Percentiles rank a stretch among this genome's conserved stretches.
phyloP scores from a whole-genome alignment of 805 yeast species.

The Hanseniaspora guilliermondii region DNA sequence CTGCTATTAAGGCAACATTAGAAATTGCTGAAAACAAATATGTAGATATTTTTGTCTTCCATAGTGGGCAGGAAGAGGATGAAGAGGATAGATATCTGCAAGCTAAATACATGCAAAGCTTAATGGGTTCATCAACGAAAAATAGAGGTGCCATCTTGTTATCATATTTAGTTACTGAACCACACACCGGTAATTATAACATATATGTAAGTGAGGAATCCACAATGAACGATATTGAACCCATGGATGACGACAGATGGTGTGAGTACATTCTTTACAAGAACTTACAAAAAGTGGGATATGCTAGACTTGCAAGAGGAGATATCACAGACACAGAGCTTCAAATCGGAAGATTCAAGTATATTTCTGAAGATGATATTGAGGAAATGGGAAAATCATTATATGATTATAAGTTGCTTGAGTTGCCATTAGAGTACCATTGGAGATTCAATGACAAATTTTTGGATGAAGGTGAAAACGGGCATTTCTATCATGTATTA shows the following conservation, averaged over 20 bases:
- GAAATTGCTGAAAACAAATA: slow-evolving; percentile 68
- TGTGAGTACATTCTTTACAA: slow-evolving; percentile 91
- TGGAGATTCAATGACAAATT: slow-evolving; percentile 67
- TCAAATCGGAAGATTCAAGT: slow-evolving; percentile 83
- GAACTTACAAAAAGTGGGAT: slow-evolving; percentile 74
- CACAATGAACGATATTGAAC: slow-evolving; percentile 88
- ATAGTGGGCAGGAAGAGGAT: slow-evolving; percentile 96
- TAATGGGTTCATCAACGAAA: slow-evolving; percentile 57
- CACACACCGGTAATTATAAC: slow-evolving; percentile 79
- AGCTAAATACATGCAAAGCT: slow-evolving; percentile 55
- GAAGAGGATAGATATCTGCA: slow-evolving; percentile 85
- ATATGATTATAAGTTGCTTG: slow-evolving; percentile 31
- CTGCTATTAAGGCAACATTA: slow-evolving; percentile 92
- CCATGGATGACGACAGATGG: slow-evolving; percentile 94
- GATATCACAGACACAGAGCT: slow-evolving; percentile 94
- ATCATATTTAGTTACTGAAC: slow-evolving; percentile 82
- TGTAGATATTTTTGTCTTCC: slow-evolving; percentile 93
- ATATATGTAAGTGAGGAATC: slow-evolving; percentile 74
- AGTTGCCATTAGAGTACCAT: slow-evolving; percentile 31
- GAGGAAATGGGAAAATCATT: slow-evolving; percentile 19
- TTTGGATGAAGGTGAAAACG: slow-evolving; percentile 84
- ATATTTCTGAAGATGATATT: slow-evolving; percentile 30
- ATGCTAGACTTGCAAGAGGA: slow-evolving; percentile 85
- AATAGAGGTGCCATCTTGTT: slow-evolving; percentile 72
- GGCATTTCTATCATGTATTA: slow-evolving; percentile 87